A percentile compares a stretch with the other conserved stretches of the same genome.
phyloP scores from a whole-genome alignment of 176 grass and related monocot genomes.

The Zea mays region DNA sequence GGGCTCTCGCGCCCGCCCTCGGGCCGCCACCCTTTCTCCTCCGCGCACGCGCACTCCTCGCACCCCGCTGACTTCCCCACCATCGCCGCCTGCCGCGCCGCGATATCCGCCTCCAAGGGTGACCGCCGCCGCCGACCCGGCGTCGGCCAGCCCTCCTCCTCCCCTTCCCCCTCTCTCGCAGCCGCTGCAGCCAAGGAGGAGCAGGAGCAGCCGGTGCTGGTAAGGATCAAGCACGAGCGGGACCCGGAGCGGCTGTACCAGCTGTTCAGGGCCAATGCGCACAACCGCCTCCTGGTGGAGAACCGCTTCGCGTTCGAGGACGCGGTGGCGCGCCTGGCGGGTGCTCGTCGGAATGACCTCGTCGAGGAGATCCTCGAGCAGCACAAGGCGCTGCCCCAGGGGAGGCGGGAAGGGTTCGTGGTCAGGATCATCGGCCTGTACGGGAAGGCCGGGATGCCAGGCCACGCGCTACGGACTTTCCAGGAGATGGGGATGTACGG shows the following conservation, averaged over 20 bases:
- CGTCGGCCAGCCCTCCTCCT: not conserved
- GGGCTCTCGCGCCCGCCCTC: slow-evolving; percentile 55
- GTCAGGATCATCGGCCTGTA: slow-evolving; percentile 76
- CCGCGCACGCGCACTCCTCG: slow-evolving; percentile 35
- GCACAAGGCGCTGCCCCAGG: slow-evolving; percentile 81
- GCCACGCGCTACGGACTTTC: slow-evolving; percentile 69
- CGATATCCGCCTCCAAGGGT: slow-evolving; percentile 31
- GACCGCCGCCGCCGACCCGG: not conserved
- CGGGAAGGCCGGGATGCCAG: slow-evolving; percentile 67
- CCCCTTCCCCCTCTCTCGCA: slow-evolving; percentile 12
- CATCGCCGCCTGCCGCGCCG: slow-evolving; percentile 64
- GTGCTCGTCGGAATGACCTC: slow-evolving; percentile 74
- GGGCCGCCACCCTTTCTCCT: slow-evolving; percentile 44
- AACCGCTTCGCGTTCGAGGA: slow-evolving; percentile 85
- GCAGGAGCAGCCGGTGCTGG: slow-evolving; percentile 44
- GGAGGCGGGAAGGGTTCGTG: slow-evolving; percentile 77
- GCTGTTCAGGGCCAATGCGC: slow-evolving; percentile 71
- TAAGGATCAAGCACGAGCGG: slow-evolving; percentile 71
- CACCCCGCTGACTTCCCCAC: slow-evolving; percentile 61
- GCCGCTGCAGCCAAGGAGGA: not conserved
- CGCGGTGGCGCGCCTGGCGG: slow-evolving; percentile 63
- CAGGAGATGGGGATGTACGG: slow-evolving; percentile 66
- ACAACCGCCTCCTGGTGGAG: slow-evolving; percentile 73
- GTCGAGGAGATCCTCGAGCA: slow-evolving; percentile 88
- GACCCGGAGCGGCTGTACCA: slow-evolving; percentile 80